phyloP scores from a whole-genome alignment of 768 basidiomycete genomes.

The Rickenella mellea region DNA sequence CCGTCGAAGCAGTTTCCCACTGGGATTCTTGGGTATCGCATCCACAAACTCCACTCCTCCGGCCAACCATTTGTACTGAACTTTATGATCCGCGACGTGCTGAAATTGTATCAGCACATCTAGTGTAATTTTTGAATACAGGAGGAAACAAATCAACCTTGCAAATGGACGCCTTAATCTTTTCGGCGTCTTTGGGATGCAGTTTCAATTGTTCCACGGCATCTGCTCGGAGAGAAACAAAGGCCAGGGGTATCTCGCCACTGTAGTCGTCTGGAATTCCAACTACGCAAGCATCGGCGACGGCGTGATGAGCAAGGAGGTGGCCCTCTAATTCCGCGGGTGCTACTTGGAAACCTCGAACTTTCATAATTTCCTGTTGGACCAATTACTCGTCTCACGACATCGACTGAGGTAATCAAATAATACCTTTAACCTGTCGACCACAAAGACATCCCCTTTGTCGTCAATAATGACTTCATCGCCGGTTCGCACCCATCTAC shows the following conservation, averaged over 20 bases:
- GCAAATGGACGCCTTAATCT: conserved; percentile 35
- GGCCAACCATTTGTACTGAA: conserved; percentile 27
- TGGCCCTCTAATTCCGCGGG: conserved; percentile 67
- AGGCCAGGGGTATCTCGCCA: conserved; percentile 66
- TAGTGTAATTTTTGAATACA: conserved; percentile 8
- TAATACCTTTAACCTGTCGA: conserved; percentile 56
- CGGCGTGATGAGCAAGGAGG: conserved; percentile 48
- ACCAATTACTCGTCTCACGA: no score
- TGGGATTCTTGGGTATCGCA: conserved; percentile 23
- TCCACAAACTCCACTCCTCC: conserved; percentile 30
- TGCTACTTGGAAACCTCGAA: conserved; percentile 64
- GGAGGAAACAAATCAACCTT: conserved; percentile 35
- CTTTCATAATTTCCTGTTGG: conserved; percentile 62
- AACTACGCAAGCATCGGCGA: conserved; percentile 55
- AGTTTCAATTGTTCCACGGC: conserved; percentile 27
- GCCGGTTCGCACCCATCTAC: conserved; percentile 60
- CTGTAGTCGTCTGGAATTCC: conserved; percentile 60
- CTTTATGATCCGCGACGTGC: conserved; percentile 48
- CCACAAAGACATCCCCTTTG: conserved; percentile 47
- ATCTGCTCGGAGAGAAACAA: conserved; percentile 40
- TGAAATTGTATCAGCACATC: conserved; percentile 11
- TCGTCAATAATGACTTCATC: conserved; percentile 50
- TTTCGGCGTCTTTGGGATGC: conserved; percentile 22
- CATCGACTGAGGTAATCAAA: background rate
- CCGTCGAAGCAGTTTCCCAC: conserved; percentile 28